phyloP scores from a whole-genome alignment of 2,329 filamentous ascomycete species.

The Arthrobotrys sinensis region DNA sequence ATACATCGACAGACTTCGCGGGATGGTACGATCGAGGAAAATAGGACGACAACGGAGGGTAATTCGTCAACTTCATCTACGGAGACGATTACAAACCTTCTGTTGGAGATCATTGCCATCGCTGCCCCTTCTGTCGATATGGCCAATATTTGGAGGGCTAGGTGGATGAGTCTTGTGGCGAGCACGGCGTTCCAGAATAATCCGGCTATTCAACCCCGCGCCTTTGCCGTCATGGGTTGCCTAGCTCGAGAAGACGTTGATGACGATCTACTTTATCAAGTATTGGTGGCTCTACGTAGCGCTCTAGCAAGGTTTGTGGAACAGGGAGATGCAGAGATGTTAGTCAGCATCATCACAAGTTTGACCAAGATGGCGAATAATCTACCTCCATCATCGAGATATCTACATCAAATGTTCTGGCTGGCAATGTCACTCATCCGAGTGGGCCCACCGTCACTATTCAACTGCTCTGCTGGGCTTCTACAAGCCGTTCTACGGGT shows the following conservation, averaged over 20 bases:
- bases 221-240: conserved; percentile 80
- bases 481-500: conserved; percentile 77
- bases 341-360: conserved; percentile 77
- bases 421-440: conserved; percentile 77
- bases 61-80: conserved; percentile 67
- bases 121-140: conserved; percentile 77
- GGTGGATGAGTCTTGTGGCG: conserved; percentile 81
- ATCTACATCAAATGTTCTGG: conserved; percentile 80
- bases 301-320: conserved; percentile 78
- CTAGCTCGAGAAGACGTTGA: conserved; percentile 80
- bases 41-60: conserved; percentile 60
- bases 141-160: conserved; percentile 78
- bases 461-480: conserved; percentile 78
- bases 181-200: conserved; percentile 82
- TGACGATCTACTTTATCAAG: conserved; percentile 79
- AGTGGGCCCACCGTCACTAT: conserved; percentile 75
- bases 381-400: conserved; percentile 77
- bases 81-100: conserved; percentile 75
- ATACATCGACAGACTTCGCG: conserved; percentile 66
- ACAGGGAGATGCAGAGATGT: conserved; percentile 77
- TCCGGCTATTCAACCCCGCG: conserved; percentile 78
- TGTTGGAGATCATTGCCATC: conserved; percentile 77
- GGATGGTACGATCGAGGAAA: conserved; percentile 63
- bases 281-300: conserved; percentile 77
- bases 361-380: conserved; percentile 81